phyloP scores from a whole-genome alignment of 2,329 filamentous ascomycete species.

The Sporothrix sp. region DNA sequence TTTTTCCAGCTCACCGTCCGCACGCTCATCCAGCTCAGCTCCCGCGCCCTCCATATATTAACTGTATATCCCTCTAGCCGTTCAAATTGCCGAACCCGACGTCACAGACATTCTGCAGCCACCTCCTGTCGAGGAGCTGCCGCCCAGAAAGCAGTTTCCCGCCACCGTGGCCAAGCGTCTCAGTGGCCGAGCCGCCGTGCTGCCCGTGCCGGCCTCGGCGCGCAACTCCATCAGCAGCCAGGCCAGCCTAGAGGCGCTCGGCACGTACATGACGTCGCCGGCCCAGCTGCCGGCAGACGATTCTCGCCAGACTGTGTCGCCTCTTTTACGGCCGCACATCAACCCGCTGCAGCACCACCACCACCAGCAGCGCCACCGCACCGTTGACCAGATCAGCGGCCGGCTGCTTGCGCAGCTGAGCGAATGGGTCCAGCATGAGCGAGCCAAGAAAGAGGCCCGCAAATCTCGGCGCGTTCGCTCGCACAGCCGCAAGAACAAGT shows the following conservation, averaged over 20 bases:
- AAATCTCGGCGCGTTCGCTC: conserved; percentile 35
- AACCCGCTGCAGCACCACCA: conserved; percentile 26
- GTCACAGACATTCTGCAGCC: conserved; percentile 9
- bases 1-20: too few species aligned
- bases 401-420: conserved; percentile 63
- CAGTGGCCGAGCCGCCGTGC: conserved; percentile 32
- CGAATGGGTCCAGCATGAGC: conserved; percentile 78
- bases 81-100: conserved; percentile 49
- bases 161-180: conserved; percentile 35
- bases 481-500: conserved; percentile 33
- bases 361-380: conserved; percentile 28
- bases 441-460: conserved; percentile 51
- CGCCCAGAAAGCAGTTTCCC: conserved; percentile 35
- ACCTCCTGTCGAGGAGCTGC: conserved; percentile 27
- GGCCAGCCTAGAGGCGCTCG: conserved; percentile 26
- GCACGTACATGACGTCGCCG: conserved; percentile 19
- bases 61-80: conserved; percentile 33
- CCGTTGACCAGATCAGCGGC: conserved; percentile 33
- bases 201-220: conserved; percentile 30
- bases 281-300: conserved; percentile 23
- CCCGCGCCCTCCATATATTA: neutral
- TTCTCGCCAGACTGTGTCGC: conserved; percentile 5
- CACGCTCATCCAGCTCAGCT: neutral
- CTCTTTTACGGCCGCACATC: conserved; percentile 10
- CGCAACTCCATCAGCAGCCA: conserved; percentile 36